These are phyloP conservation scores for Biscogniauxia marginata DNA, from an alignment of 2,329 filamentous ascomycete species.

Conservation along the genomic window DNA sequence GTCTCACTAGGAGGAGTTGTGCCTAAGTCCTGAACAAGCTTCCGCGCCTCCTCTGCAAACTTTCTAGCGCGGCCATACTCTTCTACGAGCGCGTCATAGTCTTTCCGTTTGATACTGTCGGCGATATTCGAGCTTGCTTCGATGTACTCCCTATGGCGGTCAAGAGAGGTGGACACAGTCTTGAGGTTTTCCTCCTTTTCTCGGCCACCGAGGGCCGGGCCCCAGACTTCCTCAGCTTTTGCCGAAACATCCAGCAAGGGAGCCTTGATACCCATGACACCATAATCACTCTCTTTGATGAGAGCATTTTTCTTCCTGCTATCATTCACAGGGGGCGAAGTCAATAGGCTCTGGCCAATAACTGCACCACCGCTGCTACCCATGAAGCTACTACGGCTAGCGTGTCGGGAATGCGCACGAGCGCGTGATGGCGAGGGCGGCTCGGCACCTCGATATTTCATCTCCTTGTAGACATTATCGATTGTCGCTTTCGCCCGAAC, in stretches of 20 bases:
- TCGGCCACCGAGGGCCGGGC: constrained; percentile 83
- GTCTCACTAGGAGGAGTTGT: constrained; percentile 66
- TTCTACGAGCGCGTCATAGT: constrained; percentile 84
- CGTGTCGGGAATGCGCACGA: constrained; percentile 60
- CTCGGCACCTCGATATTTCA: constrained; percentile 72
- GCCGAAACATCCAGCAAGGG: constrained; percentile 86
- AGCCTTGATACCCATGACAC: constrained; percentile 81
- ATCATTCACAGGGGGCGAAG: constrained; percentile 44
- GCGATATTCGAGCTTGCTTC: constrained; percentile 75
- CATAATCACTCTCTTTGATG: constrained; percentile 89
- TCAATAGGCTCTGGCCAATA: constrained; percentile 39
- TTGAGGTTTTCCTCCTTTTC: constrained; percentile 90
- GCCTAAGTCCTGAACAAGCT: constrained; percentile 58
- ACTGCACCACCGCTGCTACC: constrained; percentile 44
- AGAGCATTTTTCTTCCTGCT: constrained; percentile 83
- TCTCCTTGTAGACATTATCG: constrained; percentile 97
- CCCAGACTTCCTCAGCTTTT: constrained; percentile 97
- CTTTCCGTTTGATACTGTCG: constrained; percentile 84
- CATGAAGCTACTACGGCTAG: constrained; percentile 66
- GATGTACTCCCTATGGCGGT: constrained; percentile 77
- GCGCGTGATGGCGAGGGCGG: constrained; percentile 42
- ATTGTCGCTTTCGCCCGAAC: constrained; percentile 97
- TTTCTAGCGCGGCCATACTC: constrained; percentile 81
- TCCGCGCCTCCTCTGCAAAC: constrained; percentile 75
- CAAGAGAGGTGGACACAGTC: constrained; percentile 70